phyloP scores from a whole-genome alignment of 2,329 filamentous ascomycete species.

The Neospermospora avenae region DNA sequence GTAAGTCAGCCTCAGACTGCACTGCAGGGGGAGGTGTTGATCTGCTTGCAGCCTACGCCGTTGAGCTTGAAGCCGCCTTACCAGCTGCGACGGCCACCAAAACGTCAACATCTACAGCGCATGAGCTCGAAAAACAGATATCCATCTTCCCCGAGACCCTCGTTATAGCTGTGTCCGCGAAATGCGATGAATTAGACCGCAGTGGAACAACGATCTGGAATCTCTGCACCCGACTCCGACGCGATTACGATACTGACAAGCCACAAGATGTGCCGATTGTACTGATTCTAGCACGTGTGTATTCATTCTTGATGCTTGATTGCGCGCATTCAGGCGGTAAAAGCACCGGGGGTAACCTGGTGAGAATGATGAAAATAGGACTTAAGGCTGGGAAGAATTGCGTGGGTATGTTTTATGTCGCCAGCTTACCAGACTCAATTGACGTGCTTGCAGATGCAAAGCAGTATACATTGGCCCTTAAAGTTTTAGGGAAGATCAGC shows the following conservation, averaged over 20 bases:
- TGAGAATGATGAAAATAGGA: slow-evolving; percentile 63
- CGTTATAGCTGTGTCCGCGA: slow-evolving; percentile 31
- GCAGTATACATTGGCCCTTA: slow-evolving; percentile 55
- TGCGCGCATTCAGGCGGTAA: slow-evolving; percentile 43
- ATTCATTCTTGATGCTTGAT: slow-evolving; percentile 68
- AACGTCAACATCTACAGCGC: slow-evolving; percentile 32
- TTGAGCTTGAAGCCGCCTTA: slow-evolving; percentile 27
- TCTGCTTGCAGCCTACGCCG: slow-evolving; percentile 25
- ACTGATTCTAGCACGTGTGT: slow-evolving; percentile 40
- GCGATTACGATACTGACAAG: slow-evolving; percentile 34
- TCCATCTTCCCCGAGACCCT: slow-evolving; percentile 35
- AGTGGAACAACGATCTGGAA: slow-evolving; percentile 65
- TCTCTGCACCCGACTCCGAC: slow-evolving; percentile 51
- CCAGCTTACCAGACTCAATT: not conserved
- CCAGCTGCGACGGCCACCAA: slow-evolving; percentile 19
- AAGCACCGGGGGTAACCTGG: slow-evolving; percentile 38
- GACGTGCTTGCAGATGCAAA: slow-evolving; percentile 25
- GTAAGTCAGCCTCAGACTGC: slow-evolving; percentile 25
- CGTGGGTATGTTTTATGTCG: slow-evolving; percentile 46
- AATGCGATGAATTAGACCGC: slow-evolving; percentile 50
- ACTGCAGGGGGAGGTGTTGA: slow-evolving; percentile 17
- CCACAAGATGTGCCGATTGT: slow-evolving; percentile 23
- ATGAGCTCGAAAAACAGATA: slow-evolving; percentile 42
- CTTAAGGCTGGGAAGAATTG: slow-evolving; percentile 64
- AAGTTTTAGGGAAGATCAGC: slow-evolving; percentile 62